A percentile compares a stretch with the other conserved stretches of the same genome.
These are phyloP conservation scores for Fusarium sp. DNA, from an alignment of 2,329 filamentous ascomycete genomes.

Conservation along the genomic window DNA sequence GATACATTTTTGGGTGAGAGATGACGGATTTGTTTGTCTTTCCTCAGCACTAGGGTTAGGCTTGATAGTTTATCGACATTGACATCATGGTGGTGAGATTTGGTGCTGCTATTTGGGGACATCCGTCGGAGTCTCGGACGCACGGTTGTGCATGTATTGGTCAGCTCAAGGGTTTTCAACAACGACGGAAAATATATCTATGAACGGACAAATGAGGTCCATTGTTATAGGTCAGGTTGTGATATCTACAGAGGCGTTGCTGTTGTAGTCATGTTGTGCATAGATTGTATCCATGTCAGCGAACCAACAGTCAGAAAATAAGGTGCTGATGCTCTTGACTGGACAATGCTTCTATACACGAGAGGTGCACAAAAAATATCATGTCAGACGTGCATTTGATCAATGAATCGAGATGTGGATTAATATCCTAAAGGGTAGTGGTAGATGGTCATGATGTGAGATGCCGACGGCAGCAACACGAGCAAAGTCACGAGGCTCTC, in stretches of 20 bases:
- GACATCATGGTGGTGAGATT: constrained; percentile 41
- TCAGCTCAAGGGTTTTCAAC: background rate
- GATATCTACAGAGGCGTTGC: background rate
- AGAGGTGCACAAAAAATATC: background rate
- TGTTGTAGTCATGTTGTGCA: background rate
- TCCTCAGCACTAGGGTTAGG: background rate
- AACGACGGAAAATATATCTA: background rate
- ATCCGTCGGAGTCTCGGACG: background rate
- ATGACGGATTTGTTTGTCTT: background rate
- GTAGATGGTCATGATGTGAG: background rate
- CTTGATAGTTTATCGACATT: constrained; percentile 26
- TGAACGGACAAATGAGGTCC: background rate
- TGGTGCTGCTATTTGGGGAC: constrained; percentile 30
- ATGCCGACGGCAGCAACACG: background rate
- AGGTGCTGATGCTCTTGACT: background rate
- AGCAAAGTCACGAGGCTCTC: background rate
- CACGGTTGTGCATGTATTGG: background rate
- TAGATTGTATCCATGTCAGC: background rate
- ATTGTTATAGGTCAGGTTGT: constrained; percentile 2
- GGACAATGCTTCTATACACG: background rate
- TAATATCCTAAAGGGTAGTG: background rate
- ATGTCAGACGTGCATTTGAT: background rate
- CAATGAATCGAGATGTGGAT: background rate
- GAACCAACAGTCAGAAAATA: background rate
- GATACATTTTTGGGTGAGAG: background rate